Conservation (phyloP, 306 rosid genomes). For the cucumber (Cucumis sativus) region Cucumber_9930_V3 NC_026656.2:6137501-6138000, state of each 20-base stretch:
- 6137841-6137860: constrained; percentile 35
- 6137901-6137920: constrained; percentile 33
- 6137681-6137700: too few species aligned
- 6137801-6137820: constrained; percentile 89
- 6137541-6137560: constrained; percentile 50
- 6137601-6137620: constrained; percentile 14
- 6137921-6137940: constrained; percentile 28
- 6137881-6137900: constrained; percentile 64
- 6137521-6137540: constrained; percentile 49
- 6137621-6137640: background rate
- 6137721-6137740: too few species aligned
- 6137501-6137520: constrained; percentile 21
- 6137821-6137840: constrained; percentile 53
- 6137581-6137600: constrained; percentile 72
- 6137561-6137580: constrained; percentile 68
- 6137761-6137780: background rate
- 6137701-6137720: too few species aligned
- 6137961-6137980: constrained; percentile 58
- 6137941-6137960: constrained; percentile 74
- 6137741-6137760: too few species aligned
- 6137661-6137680: too few species aligned
- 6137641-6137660: background rate
- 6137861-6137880: constrained; percentile 40
- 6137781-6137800: constrained; percentile 28
- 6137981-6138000: constrained; percentile 64